phyloP scores from a whole-genome alignment of 108 stramenopile genomes.

The Pseudonitzschia pungens region DNA sequence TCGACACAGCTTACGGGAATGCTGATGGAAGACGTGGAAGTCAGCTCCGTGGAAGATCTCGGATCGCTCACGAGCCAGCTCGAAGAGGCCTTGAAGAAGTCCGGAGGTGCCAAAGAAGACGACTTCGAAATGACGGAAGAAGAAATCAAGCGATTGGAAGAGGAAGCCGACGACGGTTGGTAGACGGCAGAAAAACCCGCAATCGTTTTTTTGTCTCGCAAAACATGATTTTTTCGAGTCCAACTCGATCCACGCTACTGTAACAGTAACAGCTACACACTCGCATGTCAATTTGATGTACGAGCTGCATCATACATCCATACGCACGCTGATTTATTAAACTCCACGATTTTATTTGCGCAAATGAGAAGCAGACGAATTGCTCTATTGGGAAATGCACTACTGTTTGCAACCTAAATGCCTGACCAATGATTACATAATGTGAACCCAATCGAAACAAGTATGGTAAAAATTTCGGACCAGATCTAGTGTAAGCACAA shows the following conservation, averaged over 20 bases:
- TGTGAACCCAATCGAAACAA: too few relatives aligned
- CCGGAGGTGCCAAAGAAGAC: constrained; percentile 46
- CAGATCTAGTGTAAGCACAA: too few relatives aligned
- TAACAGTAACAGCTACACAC: neutral
- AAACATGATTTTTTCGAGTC: neutral
- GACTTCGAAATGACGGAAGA: constrained; percentile 76
- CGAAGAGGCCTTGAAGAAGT: constrained; percentile 71
- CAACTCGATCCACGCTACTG: neutral
- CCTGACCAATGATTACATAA: too few relatives aligned
- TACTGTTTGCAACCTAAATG: too few relatives aligned
- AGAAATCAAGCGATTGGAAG: constrained; percentile 71
- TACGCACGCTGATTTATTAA: too few relatives aligned
- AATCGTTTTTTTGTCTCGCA: neutral
- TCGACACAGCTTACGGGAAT: constrained; percentile 64
- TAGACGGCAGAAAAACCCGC: constrained; percentile 23
- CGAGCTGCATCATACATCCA: too few relatives aligned
- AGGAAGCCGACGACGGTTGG: constrained; percentile 89
- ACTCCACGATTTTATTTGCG: too few relatives aligned
- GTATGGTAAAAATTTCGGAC: too few relatives aligned
- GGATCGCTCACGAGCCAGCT: constrained; percentile 73
- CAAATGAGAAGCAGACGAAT: too few relatives aligned
- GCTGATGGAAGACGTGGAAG: constrained; percentile 86
- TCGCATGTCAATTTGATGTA: too few relatives aligned
- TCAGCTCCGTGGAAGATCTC: constrained; percentile 71
- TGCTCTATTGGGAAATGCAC: too few relatives aligned